Base-by-base conservation (phyloP, 1,139 yeast species). In the Yamadazyma atlantica region DNA sequence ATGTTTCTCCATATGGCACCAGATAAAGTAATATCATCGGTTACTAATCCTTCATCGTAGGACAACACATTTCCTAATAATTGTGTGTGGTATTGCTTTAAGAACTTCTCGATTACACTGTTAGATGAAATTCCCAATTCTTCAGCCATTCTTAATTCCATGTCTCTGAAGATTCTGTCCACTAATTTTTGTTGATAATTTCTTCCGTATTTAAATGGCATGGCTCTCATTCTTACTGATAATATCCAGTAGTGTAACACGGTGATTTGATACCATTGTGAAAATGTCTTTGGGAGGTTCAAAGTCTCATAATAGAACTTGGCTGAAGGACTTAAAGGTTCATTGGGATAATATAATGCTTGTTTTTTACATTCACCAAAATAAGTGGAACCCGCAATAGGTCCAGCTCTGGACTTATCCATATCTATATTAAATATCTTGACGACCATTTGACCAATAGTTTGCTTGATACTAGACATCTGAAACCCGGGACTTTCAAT, bases 191-290 rank as follows among this genome's bases (percentile, higher is more conserved):
- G 96, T 62, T 92, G 97, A 63, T 90, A 92, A 57, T 85, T 85
- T 49, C 79, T 79, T 29, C 97, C 94, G 57, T 87, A 82, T 55
- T 86, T 84, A 58, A 83, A 83, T 0, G 97, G 97, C 83, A 94
- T 74, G 14, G 95, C 95, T 58, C 99, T 80, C 96, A 92, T 89
- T 55, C 98, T 80, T 12, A 87, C 96, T 50, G 85, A 83, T 37
- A 92, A 70, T 55, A 92, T 82, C 99, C 99, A 92, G 46, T 87
- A 82, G 60, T 92, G 98, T 49, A 92, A 72, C 3, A 85, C 74
- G 4, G 96, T 85, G 49, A 92, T 85, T 63, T 90, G 97, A 57
- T 84, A 90, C 95, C 97, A 92, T 62, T 89, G 96, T 18, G 92
- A 80, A 57, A 90, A 92, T 0, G 97, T 83, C 56, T 77, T 74